phyloP scores from a whole-genome alignment of 192 early-diverging fungal genomes.

The Coemansia sp. region DNA sequence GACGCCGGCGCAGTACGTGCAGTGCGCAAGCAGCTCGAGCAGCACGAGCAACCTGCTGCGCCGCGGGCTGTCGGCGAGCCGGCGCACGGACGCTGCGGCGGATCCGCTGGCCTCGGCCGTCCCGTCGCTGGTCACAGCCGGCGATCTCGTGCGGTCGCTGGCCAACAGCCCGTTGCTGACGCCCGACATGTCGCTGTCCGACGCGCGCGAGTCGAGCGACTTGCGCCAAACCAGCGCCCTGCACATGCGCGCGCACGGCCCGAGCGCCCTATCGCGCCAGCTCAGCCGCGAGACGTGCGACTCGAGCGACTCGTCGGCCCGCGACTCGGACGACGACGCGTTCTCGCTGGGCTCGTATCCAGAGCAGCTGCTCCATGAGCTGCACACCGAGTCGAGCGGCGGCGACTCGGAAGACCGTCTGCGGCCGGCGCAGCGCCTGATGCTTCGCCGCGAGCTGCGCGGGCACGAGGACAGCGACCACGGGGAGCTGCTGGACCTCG shows the following conservation, averaged over 20 bases:
- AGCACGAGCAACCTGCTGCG: slow-evolving; percentile 23
- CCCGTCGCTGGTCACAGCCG: slow-evolving; percentile 5
- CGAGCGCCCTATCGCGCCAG: slow-evolving; percentile 5
- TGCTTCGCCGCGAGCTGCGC: slow-evolving; percentile 1
- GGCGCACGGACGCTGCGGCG: neutral
- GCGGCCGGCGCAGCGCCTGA: neutral
- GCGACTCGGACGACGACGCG: neutral
- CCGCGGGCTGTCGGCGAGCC: neutral
- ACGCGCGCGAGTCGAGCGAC: neutral
- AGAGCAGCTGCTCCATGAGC: neutral
- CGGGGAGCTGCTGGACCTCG: slow-evolving; percentile 1
- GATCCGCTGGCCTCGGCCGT: slow-evolving; percentile 3
- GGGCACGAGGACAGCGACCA: neutral
- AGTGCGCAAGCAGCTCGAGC: slow-evolving; percentile 19
- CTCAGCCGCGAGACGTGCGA: slow-evolving; percentile 1
- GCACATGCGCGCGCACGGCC: neutral
- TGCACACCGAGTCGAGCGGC: slow-evolving; percentile 18
- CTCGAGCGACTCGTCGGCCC: neutral
- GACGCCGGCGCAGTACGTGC: slow-evolving; percentile 9
- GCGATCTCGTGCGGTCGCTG: neutral
- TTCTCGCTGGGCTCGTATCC: neutral
- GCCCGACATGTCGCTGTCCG: neutral
- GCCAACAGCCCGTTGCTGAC: neutral
- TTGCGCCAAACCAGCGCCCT: neutral
- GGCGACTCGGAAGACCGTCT: slow-evolving; percentile 36